phyloP scores from a whole-genome alignment of 176 grass and related monocot species.

The Echinochloa phyllopogon region DNA sequence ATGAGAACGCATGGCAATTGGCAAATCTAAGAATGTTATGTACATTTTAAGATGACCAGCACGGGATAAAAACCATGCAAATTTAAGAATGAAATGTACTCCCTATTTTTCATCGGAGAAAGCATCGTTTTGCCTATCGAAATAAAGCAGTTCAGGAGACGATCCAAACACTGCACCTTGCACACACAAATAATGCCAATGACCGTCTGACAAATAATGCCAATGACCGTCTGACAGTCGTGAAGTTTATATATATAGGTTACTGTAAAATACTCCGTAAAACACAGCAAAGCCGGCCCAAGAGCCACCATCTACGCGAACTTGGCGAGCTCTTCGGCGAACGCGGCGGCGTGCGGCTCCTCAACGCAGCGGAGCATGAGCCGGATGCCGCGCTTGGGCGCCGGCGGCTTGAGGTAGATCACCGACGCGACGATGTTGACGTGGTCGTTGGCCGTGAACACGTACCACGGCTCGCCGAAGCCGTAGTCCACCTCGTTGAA shows the following conservation, averaged over 20 bases:
- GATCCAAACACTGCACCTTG: not conserved
- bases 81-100: too few species aligned
- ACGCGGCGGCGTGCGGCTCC: conserved; percentile 55
- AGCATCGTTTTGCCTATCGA: too few species aligned
- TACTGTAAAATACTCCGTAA: not conserved
- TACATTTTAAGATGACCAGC: too few species aligned
- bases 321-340: conserved; percentile 64
- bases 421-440: conserved; percentile 67
- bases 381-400: conserved; percentile 72
- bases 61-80: too few species aligned
- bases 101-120: too few species aligned
- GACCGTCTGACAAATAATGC: not conserved
- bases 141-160: too few species aligned
- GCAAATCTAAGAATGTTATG: too few species aligned
- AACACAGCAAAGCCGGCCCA: not conserved
- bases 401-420: conserved; percentile 74
- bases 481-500: conserved; percentile 96
- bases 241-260: not conserved
- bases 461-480: conserved; percentile 68
- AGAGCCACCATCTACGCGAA: conserved; percentile 26
- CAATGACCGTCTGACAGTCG: not conserved
- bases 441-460: conserved; percentile 80
- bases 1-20: too few species aligned
- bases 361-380: conserved; percentile 82
- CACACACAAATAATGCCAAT: not conserved